These are phyloP conservation scores for Glebionis coronaria DNA, from an alignment of 129 eudicot species.

Conservation along the genomic window DNA sequence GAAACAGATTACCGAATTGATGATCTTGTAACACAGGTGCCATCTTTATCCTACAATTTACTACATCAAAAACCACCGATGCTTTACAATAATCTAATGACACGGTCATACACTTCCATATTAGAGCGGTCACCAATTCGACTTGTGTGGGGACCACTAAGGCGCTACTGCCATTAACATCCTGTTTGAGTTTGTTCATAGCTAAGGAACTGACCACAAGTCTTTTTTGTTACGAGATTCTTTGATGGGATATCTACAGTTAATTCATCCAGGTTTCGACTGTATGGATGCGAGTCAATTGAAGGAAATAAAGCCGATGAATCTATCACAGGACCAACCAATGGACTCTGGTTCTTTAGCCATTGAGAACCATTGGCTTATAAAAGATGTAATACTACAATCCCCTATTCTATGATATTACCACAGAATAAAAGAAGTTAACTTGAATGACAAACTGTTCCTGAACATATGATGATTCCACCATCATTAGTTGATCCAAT, in stretches of 20 bases:
- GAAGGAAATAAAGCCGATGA: constrained; percentile 33
- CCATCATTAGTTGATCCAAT: constrained; percentile 27
- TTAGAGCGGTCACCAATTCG: constrained; percentile 29
- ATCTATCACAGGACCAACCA: constrained; percentile 23
- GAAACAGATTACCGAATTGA: constrained; percentile 48
- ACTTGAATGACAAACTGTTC: constrained; percentile 41
- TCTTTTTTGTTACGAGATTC: constrained; percentile 27
- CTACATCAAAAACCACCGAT: constrained; percentile 29
- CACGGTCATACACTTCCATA: constrained; percentile 26
- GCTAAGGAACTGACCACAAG: constrained; percentile 27
- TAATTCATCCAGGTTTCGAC: constrained; percentile 14
- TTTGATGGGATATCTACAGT: neutral
- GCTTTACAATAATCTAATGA: neutral
- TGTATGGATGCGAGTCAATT: constrained; percentile 1
- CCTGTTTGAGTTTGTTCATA: constrained; percentile 9
- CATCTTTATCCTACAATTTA: constrained; percentile 37
- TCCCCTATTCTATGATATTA: constrained; percentile 40
- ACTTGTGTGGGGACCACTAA: constrained; percentile 27
- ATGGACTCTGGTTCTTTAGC: constrained; percentile 13
- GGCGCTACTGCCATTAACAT: neutral
- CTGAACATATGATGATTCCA: constrained; percentile 13
- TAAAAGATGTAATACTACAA: constrained; percentile 24
- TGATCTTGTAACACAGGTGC: constrained; percentile 26
- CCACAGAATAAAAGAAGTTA: constrained; percentile 41
- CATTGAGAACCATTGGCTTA: constrained; percentile 30